Percentiles rank a stretch among this genome's conserved stretches.
phyloP scores from a whole-genome alignment of 2,329 filamentous ascomycete genomes.

The Epichloe baconii region DNA sequence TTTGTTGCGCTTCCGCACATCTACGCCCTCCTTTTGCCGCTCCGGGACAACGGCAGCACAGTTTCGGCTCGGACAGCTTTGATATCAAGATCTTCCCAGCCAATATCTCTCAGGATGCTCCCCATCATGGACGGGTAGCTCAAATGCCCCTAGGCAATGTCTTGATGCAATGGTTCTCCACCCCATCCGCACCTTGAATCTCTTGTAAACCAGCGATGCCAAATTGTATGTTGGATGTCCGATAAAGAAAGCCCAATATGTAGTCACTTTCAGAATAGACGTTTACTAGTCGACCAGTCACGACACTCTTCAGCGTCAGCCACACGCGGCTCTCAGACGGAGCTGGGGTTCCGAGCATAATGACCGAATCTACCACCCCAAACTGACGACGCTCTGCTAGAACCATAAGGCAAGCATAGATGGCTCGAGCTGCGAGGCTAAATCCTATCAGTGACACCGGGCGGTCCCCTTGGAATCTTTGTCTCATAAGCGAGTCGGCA shows the following conservation, averaged over 20 bases:
- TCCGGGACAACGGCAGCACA: slow-evolving; percentile 2
- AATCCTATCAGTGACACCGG: slow-evolving; percentile 72
- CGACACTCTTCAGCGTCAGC: slow-evolving; percentile 64
- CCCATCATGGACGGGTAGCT: slow-evolving; percentile 57
- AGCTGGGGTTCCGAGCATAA: slow-evolving; percentile 72
- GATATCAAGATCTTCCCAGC: slow-evolving; percentile 51
- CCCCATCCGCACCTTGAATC: slow-evolving; percentile 49
- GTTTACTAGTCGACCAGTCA: slow-evolving; percentile 76
- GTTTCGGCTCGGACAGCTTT: slow-evolving; percentile 16
- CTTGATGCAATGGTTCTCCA: slow-evolving; percentile 57
- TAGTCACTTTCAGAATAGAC: slow-evolving; percentile 82
- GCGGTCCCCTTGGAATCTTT: slow-evolving; percentile 67
- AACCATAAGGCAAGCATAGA: slow-evolving; percentile 70
- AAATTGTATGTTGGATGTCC: slow-evolving; percentile 66
- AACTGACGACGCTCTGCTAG: slow-evolving; percentile 74
- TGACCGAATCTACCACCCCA: slow-evolving; percentile 72
- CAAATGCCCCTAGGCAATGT: slow-evolving; percentile 53
- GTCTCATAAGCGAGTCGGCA: slow-evolving; percentile 67
- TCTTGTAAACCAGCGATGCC: slow-evolving; percentile 76
- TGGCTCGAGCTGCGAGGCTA: slow-evolving; percentile 67
- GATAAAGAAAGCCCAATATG: slow-evolving; percentile 77
- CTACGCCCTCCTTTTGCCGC: neutral
- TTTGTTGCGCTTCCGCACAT: neutral
- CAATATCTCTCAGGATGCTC: slow-evolving; percentile 52
- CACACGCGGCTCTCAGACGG: slow-evolving; percentile 62